A percentile compares a stretch with the other conserved stretches of the same genome.
Evolutionary conservation across 2,329 filamentous ascomycete genomes (phyloP).

Genomic region (Cercospora sp.): DNA sequence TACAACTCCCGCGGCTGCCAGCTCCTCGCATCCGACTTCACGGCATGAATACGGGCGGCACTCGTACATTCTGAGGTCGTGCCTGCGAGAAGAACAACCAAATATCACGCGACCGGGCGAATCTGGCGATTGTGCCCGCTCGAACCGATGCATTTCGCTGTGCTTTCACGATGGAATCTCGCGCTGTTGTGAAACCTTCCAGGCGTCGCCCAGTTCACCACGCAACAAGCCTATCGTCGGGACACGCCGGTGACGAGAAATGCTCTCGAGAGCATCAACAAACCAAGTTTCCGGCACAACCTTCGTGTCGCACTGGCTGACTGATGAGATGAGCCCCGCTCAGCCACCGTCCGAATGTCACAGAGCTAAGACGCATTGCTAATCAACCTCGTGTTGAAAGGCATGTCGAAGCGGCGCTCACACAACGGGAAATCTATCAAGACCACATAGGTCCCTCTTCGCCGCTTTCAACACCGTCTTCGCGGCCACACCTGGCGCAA

Average conservation of each 20-base stretch:
- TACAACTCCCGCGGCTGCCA: neutral
- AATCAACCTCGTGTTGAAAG: neutral
- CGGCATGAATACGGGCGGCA: neutral
- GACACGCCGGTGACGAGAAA: neutral
- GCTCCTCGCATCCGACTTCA: neutral
- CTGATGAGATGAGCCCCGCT: neutral
- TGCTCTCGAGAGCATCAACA: neutral
- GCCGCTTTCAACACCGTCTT: neutral
- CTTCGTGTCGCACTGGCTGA: neutral
- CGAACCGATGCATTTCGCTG: neutral
- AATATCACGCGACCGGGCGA: neutral
- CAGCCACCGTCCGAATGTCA: neutral
- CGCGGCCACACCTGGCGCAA: neutral
- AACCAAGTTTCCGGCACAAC: neutral
- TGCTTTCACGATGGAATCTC: neutral
- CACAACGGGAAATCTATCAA: neutral
- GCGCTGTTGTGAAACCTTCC: neutral
- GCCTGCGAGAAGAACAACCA: neutral
- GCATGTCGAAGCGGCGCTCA: neutral
- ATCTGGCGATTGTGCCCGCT: neutral
- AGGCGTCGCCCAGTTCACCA: neutral
- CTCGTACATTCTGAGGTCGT: neutral
- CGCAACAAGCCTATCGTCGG: neutral
- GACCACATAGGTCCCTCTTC: neutral
- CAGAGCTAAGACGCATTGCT: neutral